Evolutionary conservation across 768 basidiomycete species (phyloP), one percentile per base, ranked within the genome.

Genomic region (Kwoniella sp.): DNA sequence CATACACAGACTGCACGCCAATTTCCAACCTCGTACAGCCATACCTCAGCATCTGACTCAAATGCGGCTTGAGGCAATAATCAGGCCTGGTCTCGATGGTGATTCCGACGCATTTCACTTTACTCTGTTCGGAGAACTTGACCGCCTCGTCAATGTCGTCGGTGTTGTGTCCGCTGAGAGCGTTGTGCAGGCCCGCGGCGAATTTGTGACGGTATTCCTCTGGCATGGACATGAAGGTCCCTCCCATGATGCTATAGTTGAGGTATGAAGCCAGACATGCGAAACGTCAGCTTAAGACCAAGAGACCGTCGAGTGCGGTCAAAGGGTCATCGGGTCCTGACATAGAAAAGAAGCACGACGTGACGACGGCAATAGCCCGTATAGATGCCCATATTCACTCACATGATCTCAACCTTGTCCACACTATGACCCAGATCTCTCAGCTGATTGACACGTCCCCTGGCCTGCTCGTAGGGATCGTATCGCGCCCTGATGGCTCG

Each of bases 191-290:
- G 67, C 97, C 94, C 1, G 95, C 93, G 60, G 98, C 86, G 71
- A 99, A 99, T 69, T 90, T 88, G 66, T 87, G 88, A 66, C 96
- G 87, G 79, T 99, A 98, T 51, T 93, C 91, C 80, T 98, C 93
- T 38, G 94, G 91, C 90, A 97, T 95, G 77, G 94, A 97, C 93
- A 99, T 97, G 81, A 99, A 99, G 12, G 96, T 99, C 51, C 96
- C 96, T 25, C 96, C 96, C 96, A 97, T 97, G 67, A 95, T 85
- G 69, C 96, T 97, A 72, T 55, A 25, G 28, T 12, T 17, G 7
- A 5, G 37, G 17, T n/a, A n/a, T n/a, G n/a, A n/a, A n/a, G n/a
- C n/a, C n/a, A n/a, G n/a, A n/a, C n/a, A n/a, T n/a, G n/a, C n/a
- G n/a, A n/a, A n/a, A n/a, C n/a, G n/a, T n/a, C n/a, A n/a, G n/a